A percentile compares a stretch with the other conserved stretches of the same genome.
These are phyloP conservation scores for Ilyonectria sp. DNA, from an alignment of 2,329 filamentous ascomycete species.

Conservation along the genomic window DNA sequence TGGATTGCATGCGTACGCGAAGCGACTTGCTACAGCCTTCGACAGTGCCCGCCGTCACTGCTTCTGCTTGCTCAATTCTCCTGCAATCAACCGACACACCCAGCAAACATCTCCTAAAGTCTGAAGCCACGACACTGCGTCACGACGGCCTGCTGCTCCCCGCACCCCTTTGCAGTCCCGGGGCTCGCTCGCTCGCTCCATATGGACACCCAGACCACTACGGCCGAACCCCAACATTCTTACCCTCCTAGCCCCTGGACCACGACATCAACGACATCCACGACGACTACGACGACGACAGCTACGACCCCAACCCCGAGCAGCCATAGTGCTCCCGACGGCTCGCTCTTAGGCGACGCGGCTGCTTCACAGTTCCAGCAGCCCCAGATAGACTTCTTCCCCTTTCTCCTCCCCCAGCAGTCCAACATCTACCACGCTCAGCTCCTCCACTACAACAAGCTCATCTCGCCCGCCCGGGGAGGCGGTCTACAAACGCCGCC, in stretches of 20 bases:
- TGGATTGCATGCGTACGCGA: slow-evolving; percentile 44
- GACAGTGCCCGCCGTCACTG: slow-evolving; percentile 33
- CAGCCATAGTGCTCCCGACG: slow-evolving; percentile 49
- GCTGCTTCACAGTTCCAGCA: slow-evolving; percentile 55
- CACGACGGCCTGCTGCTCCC: slow-evolving; percentile 43
- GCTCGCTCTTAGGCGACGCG: slow-evolving; percentile 50
- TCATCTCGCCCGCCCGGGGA: slow-evolving; percentile 71
- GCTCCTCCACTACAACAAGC: slow-evolving; percentile 76
- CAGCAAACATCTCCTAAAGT: slow-evolving; percentile 37
- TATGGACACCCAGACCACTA: slow-evolving; percentile 57
- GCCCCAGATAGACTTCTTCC: slow-evolving; percentile 67
- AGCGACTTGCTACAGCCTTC: slow-evolving; percentile 28
- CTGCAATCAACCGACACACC: slow-evolving; percentile 33
- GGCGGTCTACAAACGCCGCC: slow-evolving; percentile 71
- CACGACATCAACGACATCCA: slow-evolving; percentile 45
- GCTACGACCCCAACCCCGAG: slow-evolving; percentile 47
- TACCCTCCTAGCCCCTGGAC: slow-evolving; percentile 54
- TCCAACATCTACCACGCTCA: slow-evolving; percentile 73
- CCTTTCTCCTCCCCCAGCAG: slow-evolving; percentile 72
- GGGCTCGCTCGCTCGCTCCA: slow-evolving; percentile 54
- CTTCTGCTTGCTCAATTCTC: slow-evolving; percentile 36
- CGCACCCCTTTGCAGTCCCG: slow-evolving; percentile 44
- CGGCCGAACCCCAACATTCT: slow-evolving; percentile 57
- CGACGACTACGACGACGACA: slow-evolving; percentile 45
- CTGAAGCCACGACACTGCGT: slow-evolving; percentile 38